phyloP scores from a whole-genome alignment of 2,329 filamentous ascomycete genomes.

The Cytospora leucostoma region DNA sequence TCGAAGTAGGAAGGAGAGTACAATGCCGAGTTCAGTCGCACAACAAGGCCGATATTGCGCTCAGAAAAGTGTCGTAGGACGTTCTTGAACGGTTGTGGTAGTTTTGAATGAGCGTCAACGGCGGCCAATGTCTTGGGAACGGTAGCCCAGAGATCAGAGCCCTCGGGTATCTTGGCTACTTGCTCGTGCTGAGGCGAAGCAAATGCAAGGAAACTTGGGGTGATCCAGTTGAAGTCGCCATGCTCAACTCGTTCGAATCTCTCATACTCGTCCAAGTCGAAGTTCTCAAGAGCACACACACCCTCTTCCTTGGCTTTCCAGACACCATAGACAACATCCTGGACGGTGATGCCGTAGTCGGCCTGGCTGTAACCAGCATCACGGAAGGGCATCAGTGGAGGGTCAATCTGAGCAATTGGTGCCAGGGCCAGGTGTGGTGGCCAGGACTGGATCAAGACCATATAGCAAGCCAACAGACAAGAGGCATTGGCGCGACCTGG shows the following conservation, averaged over 20 bases:
- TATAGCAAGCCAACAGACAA: conserved; percentile 94
- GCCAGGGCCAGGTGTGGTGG: conserved; percentile 92
- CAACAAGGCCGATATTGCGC: conserved; percentile 87
- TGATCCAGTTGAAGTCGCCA: conserved; percentile 99
- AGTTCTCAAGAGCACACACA: conserved; percentile 87
- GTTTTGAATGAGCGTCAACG: conserved; percentile 66
- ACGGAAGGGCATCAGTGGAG: conserved; percentile 97
- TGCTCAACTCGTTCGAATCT: conserved; percentile 93
- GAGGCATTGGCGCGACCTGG: conserved; percentile 90
- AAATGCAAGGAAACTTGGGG: conserved; percentile 91
- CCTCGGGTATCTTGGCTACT: conserved; percentile 68
- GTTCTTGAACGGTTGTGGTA: conserved; percentile 92
- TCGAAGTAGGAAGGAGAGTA: conserved; percentile 98
- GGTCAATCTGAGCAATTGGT: conserved; percentile 94
- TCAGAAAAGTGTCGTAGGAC: conserved; percentile 87
- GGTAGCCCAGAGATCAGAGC: conserved; percentile 71
- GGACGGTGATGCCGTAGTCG: conserved; percentile 92
- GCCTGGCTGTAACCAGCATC: conserved; percentile 98
- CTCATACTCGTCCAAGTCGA: conserved; percentile 97
- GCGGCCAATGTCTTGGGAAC: conserved; percentile 77
- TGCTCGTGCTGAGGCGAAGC: conserved; percentile 88
- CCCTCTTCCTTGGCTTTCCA: conserved; percentile 98
- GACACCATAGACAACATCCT: conserved; percentile 96
- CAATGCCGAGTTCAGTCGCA: conserved; percentile 90
- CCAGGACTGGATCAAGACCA: conserved; percentile 98